phyloP scores from a whole-genome alignment of 768 basidiomycete species.

The Lactarius indigo region DNA sequence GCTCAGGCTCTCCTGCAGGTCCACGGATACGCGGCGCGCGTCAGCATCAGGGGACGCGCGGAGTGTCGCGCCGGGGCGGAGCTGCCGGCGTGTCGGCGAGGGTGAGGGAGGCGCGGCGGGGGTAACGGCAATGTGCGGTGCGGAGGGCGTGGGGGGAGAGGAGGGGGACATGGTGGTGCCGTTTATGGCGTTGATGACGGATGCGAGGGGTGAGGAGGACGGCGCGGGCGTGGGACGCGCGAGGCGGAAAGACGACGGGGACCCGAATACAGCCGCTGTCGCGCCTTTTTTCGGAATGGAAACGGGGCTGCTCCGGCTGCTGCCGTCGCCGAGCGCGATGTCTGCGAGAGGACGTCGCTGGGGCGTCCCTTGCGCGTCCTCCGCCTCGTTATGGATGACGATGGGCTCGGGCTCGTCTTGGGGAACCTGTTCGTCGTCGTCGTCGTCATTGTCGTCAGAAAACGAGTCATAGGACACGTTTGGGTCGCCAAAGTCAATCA shows the following conservation, averaged over 20 bases:
- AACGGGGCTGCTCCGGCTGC: conserved; percentile 5
- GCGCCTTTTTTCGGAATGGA: background rate
- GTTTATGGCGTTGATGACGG: conserved; percentile 26
- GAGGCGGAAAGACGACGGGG: conserved; percentile 13
- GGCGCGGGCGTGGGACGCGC: conserved; percentile 33
- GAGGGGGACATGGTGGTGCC: conserved; percentile 12
- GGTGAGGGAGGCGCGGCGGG: conserved; percentile 20
- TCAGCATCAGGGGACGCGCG: background rate
- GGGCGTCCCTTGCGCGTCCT: background rate
- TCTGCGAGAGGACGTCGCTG: conserved; percentile 25
- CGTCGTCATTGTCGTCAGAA: background rate
- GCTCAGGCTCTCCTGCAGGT: conserved; percentile 21
- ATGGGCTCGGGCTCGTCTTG: background rate
- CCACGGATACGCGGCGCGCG: conserved; percentile 19
- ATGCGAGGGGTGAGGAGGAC: conserved; percentile 26
- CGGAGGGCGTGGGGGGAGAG: conserved; percentile 4
- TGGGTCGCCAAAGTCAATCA: conserved; percentile 20
- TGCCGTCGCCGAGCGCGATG: conserved; percentile 19
- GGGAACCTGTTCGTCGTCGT: background rate
- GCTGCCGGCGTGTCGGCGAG: conserved; percentile 9
- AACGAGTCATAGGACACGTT: conserved; percentile 9
- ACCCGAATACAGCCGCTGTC: background rate
- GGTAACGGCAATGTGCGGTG: conserved; percentile 16
- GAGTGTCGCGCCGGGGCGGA: conserved; percentile 4
- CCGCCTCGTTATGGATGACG: background rate